These are phyloP conservation scores for Lolium multiflorum DNA, from an alignment of 176 grass and related monocot species.

Conservation along the genomic window DNA sequence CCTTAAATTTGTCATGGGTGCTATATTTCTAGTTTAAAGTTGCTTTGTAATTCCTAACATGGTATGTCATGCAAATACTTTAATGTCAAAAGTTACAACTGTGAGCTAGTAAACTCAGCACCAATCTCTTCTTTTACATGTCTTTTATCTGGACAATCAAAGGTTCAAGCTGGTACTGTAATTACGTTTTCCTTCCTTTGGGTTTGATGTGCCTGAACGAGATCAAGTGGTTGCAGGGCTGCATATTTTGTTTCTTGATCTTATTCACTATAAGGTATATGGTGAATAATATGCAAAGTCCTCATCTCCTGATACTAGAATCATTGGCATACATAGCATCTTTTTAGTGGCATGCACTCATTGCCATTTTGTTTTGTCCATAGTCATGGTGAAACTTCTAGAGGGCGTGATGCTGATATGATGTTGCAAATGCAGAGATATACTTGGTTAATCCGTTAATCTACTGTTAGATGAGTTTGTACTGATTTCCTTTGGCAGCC, in stretches of 20 bases:
- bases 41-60: no score
- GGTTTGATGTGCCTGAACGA: constrained; percentile 51
- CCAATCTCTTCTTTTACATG: no score
- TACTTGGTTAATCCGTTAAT: not conserved
- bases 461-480: no score
- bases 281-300: constrained; percentile 2
- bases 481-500: no score
- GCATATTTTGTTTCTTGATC: constrained; percentile 32
- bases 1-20: not conserved
- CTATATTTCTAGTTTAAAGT: no score
- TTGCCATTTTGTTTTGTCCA: not conserved
- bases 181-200: constrained; percentile 44
- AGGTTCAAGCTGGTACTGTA: not conserved
- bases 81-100: no score
- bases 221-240: constrained; percentile 44
- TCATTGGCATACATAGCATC: not conserved
- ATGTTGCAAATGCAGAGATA: not conserved
- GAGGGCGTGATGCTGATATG: not conserved
- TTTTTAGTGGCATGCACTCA: not conserved
- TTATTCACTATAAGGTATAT: not conserved
- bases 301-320: not conserved
- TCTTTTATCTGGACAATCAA: not conserved
- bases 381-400: not conserved
- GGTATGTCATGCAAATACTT: not conserved
- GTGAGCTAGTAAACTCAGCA: no score